phyloP scores from a whole-genome alignment of 208 protist genomes.

The Angomonas ambiguus region DNA sequence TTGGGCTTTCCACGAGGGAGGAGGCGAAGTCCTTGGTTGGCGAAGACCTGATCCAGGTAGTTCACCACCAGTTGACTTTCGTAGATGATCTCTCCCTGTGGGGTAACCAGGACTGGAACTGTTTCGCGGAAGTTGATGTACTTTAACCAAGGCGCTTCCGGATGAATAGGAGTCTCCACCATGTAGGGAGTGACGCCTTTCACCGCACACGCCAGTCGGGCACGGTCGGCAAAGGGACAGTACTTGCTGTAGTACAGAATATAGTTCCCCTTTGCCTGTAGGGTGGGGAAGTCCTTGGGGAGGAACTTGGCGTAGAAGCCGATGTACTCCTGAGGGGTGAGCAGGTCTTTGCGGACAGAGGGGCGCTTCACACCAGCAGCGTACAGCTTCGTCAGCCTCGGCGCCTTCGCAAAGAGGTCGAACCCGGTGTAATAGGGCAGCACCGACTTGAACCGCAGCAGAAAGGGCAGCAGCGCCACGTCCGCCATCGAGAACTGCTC shows the following conservation, averaged over 20 bases:
- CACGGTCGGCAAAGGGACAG: slow-evolving; percentile 63
- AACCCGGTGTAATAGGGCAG: slow-evolving; percentile 64
- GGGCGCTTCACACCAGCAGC: slow-evolving; percentile 42
- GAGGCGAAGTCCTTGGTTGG: slow-evolving; percentile 2
- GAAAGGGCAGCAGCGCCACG: slow-evolving; percentile 63
- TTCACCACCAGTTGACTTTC: slow-evolving; percentile 58
- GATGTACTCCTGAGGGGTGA: slow-evolving; percentile 23
- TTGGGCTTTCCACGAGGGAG: slow-evolving; percentile 29
- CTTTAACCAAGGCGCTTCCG: slow-evolving; percentile 54
- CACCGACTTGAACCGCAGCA: slow-evolving; percentile 45
- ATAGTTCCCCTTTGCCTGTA: slow-evolving; percentile 26
- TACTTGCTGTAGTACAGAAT: slow-evolving; percentile 50
- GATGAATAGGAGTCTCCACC: slow-evolving; percentile 42
- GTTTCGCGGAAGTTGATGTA: slow-evolving; percentile 61
- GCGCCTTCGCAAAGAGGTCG: slow-evolving; percentile 65
- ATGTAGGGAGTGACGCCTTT: slow-evolving; percentile 30
- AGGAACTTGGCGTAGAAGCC: slow-evolving; percentile 29
- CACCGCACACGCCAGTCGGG: slow-evolving; percentile 38
- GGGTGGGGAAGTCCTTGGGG: slow-evolving; percentile 18
- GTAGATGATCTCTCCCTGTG: slow-evolving; percentile 42
- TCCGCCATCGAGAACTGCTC: slow-evolving; percentile 76
- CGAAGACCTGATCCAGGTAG: slow-evolving; percentile 46
- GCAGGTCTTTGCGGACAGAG: slow-evolving; percentile 39
- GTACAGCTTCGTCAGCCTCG: slow-evolving; percentile 52
- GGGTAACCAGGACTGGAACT: slow-evolving; percentile 53